Evolutionary conservation across 441 rosid genomes (phyloP), one percentile per base, ranked within the genome.

Genomic region (Gossypium schwendimanii): DNA sequence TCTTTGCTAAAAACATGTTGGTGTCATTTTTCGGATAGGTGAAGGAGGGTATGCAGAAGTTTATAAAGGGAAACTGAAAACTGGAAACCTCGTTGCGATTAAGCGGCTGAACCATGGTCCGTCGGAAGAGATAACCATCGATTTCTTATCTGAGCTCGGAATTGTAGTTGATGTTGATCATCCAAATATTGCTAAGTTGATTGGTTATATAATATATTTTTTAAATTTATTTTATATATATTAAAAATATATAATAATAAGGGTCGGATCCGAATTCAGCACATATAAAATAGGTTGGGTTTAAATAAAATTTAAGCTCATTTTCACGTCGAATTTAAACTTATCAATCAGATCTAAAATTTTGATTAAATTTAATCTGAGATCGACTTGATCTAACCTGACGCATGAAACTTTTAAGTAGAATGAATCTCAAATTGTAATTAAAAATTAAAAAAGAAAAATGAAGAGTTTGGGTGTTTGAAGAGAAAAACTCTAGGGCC

Each of bases 11-110:
- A 64, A 8, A 33, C 36, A 24, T 24, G 57, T 55, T 44, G 8
- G n/a, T 65, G 10, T 52, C 24, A 15, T 45, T 63, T 59, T 63
- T 62, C 33, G 84, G 88, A 94, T 91, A 14, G 98, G 97, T 61
- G 84, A 89, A 81, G 98, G 98, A 74, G 97, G 98, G 18, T 92
- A 89, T 72, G 97, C 97, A 2, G 89, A 89, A 76, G 97, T 94
- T 24, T 94, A 83, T 84, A 89, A 84, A 77, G 97, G 98, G 20
- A 64, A 85, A 58, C 61, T 92, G 79, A 58, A 63, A 55, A 88
- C 86, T 47, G 97, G 92, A 41, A 84, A 83, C 64, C 47, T 82
- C 17, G 97, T 87, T 14, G 97, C 97, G 0, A 85, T 92, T 17
- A 94, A 94, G 85, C 78, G 85, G 73, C 81, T 92, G 14, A 88